Base-by-base conservation (phyloP, 2,329 filamentous ascomycete genomes). In the Pseudogymnoascus sp. region DNA sequence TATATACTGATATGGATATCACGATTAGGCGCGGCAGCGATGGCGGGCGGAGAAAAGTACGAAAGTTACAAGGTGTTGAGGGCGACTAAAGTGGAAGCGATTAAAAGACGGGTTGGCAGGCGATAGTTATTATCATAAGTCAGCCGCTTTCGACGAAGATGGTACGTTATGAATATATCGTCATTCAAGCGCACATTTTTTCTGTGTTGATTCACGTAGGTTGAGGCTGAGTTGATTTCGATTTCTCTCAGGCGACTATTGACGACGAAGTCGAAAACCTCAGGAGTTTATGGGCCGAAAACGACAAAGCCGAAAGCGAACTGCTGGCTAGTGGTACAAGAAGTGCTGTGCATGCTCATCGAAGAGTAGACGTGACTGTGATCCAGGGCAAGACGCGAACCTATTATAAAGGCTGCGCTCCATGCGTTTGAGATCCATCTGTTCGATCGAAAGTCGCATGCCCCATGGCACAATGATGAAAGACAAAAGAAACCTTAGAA, bases 241-340 rank as follows among this genome's bases (percentile, higher is more conserved):
- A 71, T 67, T 69, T 71, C 62, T 70, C 66, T 67, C 71, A 68
- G 70, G 71, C 69, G 71, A 70, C 70, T 73, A 73, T 70, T 71
- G 69, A 69, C 68, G 68, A 73, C 68, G 67, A 70, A 70, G 71
- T 71, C 70, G 69, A 70, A 42, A 69, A 64, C 69, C 63, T 64
- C 69, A 67, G 68, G 68, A 66, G 65, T 67, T 67, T 67, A 66
- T 66, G 68, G 68, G 69, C 68, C 69, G 69, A 69, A 67, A 57
- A 65, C 62, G 65, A 70, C 65, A 72, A 64, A 69, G 69, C 67
- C 72, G 68, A 69, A 71, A 68, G 67, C 67, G 70, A 70, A 71
- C 36, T 61, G 69, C 67, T 72, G 68, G 71, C 72, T 74, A 73
- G 61, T 74, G 70, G 70, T 74, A 74, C 73, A 74, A 69, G 71